Base-by-base conservation (phyloP, 2,329 filamentous ascomycete species). In the Diplodia sapinea region DNA sequence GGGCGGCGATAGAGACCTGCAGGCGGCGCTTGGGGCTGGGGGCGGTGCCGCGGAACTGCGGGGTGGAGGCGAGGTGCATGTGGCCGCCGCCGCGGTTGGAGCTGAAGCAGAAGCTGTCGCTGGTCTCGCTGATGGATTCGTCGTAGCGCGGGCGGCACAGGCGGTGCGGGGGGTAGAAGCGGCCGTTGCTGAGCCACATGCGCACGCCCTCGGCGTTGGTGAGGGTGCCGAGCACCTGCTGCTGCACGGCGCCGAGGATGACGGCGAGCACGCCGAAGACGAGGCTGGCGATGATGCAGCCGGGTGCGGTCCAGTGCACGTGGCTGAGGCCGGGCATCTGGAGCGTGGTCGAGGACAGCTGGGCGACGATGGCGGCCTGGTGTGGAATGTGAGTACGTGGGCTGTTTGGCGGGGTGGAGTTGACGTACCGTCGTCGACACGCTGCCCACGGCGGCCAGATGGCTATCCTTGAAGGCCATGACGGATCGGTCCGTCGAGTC, bases 131-230 rank as follows among this genome's bases (percentile, higher is more conserved):
- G 9, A 26, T n/a, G 23, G 12, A 17, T 15, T 52, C 38, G 49
- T 64, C 61, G 31, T 52, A 64, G 8, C 29, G 20, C 31, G 61
- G 61, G 20, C 33, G 61, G 49, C 61, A 64, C 15, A 40, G 33
- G 20, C 20, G 29, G 47, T 64, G 61, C 4, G 61, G 61, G 5
- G 49, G 47, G 33, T 64, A 64, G 61, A 64, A 64, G 33, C 38
- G 61, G 8, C 61, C 61, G 33, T 64, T 64, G 50, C 61, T 64
- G 33, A 64, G 50, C 61, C 61, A 64, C 61, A 64, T 64, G 49
- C 61, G 61, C 8, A 64, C 50, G 33, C 61, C 61, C 12, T 64
- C 61, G 2, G 61, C n/a, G 36, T 50, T 64, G 49, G 38, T 52
- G 20, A 64, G 61, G 47, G 52, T 64, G 17, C 61, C 61, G 20